A percentile compares a stretch with the other conserved stretches of the same genome.
These are phyloP conservation scores for Cucurbita moschata DNA, from an alignment of 306 rosid genomes.

Conservation along the genomic window DNA sequence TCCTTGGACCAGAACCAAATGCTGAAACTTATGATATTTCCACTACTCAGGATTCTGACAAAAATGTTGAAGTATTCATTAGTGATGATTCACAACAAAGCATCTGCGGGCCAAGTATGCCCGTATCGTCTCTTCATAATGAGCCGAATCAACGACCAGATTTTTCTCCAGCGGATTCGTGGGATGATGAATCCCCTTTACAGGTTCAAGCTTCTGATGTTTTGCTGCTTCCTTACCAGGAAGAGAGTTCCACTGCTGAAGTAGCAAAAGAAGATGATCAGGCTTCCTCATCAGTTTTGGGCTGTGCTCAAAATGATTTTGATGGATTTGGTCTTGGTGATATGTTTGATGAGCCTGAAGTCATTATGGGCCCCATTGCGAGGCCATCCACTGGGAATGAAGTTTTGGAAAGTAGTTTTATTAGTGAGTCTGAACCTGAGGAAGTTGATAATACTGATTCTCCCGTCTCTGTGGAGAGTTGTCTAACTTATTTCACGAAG, in stretches of 20 bases:
- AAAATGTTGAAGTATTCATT: slow-evolving; percentile 12
- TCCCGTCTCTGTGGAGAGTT: slow-evolving; percentile 83
- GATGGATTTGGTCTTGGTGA: slow-evolving; percentile 76
- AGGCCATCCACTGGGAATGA: slow-evolving; percentile 43
- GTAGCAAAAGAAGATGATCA: slow-evolving; percentile 36
- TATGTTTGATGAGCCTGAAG: slow-evolving; percentile 78
- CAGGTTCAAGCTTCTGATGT: slow-evolving; percentile 64
- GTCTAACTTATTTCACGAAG: slow-evolving; percentile 71
- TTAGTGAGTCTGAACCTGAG: slow-evolving; percentile 84
- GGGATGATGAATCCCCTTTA: slow-evolving; percentile 64
- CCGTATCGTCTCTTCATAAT: slow-evolving; percentile 3
- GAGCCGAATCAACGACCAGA: slow-evolving; percentile 13
- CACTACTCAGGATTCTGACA: slow-evolving; percentile 24
- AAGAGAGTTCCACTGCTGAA: slow-evolving; percentile 30
- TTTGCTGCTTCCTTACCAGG: slow-evolving; percentile 66
- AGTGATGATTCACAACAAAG: slow-evolving; percentile 22
- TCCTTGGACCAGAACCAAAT: slow-evolving; percentile 34
- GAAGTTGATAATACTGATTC: slow-evolving; percentile 87
- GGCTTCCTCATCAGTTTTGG: slow-evolving; percentile 42
- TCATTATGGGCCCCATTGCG: slow-evolving; percentile 44
- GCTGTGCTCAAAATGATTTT: slow-evolving; percentile 49
- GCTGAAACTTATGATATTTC: slow-evolving; percentile 21
- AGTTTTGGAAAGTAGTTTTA: slow-evolving; percentile 31
- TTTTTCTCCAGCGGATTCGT: slow-evolving; percentile 29
- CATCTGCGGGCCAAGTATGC: slow-evolving; percentile 27